These are phyloP conservation scores for Blumeria hordei DNA, from an alignment of 2,329 filamentous ascomycete genomes.

Conservation along the genomic window DNA sequence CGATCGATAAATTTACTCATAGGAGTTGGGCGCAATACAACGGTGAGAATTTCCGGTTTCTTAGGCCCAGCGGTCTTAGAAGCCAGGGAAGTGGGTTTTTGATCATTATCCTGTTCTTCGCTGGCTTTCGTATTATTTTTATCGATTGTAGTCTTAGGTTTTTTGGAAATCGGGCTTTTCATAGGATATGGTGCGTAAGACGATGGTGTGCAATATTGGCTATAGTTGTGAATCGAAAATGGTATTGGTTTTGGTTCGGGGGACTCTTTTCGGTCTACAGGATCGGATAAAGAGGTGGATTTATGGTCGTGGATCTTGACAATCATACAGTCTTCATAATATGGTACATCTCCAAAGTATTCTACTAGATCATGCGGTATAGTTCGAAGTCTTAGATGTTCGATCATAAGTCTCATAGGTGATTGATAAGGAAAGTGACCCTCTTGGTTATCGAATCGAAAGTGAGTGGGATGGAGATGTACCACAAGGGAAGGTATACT, in stretches of 20 bases:
- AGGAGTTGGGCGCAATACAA: slow-evolving; percentile 66
- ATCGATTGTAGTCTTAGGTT: slow-evolving; percentile 14
- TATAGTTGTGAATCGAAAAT: slow-evolving; percentile 84
- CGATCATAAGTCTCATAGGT: slow-evolving; percentile 58
- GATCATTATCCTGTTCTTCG: slow-evolving; percentile 31
- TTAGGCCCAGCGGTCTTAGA: slow-evolving; percentile 21
- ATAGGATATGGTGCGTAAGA: slow-evolving; percentile 56
- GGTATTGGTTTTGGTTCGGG: slow-evolving; percentile 39
- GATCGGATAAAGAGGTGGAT: slow-evolving; percentile 35
- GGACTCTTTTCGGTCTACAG: slow-evolving; percentile 28
- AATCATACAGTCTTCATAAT: slow-evolving; percentile 89
- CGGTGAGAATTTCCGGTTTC: slow-evolving; percentile 47
- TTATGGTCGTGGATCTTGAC: slow-evolving; percentile 85
- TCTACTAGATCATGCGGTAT: slow-evolving; percentile 76
- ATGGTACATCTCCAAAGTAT: slow-evolving; percentile 51
- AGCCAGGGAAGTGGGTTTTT: slow-evolving; percentile 27
- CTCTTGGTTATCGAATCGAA: slow-evolving; percentile 82
- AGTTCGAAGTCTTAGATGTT: slow-evolving; percentile 52
- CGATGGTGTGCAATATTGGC: slow-evolving; percentile 72
- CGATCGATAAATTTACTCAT: slow-evolving; percentile 56
- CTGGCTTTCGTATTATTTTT: slow-evolving; percentile 10
- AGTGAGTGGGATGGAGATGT: slow-evolving; percentile 66
- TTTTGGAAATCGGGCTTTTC: slow-evolving; percentile 16
- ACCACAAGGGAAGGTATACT: slow-evolving; percentile 62
- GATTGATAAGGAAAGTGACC: slow-evolving; percentile 81